These are phyloP conservation scores for Xylaria sp. DNA, from an alignment of 2,329 filamentous ascomycete species.

Conservation along the genomic window DNA sequence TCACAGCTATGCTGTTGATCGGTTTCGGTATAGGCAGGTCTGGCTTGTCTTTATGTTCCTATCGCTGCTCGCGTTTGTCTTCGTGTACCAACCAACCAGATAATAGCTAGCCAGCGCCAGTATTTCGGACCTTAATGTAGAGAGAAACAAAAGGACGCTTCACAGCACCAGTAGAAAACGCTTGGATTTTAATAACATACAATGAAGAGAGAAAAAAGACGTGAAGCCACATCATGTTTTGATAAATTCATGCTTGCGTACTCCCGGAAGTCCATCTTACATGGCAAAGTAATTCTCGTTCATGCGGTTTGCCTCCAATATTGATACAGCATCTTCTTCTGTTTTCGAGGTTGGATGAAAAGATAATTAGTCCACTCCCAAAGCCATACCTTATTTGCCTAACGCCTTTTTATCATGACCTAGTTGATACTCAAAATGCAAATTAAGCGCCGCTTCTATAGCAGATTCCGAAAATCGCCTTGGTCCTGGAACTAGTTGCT, in stretches of 20 bases:
- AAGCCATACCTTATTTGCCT: constrained; percentile 22
- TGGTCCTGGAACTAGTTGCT: background rate
- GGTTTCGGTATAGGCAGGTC: constrained; percentile 12
- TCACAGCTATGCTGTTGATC: constrained; percentile 24
- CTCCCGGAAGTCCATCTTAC: background rate
- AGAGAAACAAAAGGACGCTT: constrained; percentile 24
- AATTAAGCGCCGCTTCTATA: constrained; percentile 26
- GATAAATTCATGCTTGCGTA: constrained; percentile 6
- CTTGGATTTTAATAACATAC: constrained; percentile 5
- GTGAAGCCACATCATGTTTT: constrained; percentile 8
- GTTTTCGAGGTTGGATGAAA: constrained; percentile 1
- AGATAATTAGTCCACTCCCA: constrained; percentile 9
- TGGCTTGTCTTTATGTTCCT: background rate
- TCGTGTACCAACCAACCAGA: constrained; percentile 4
- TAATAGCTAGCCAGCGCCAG: constrained; percentile 7
- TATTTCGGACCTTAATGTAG: constrained; percentile 8
- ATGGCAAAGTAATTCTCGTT: constrained; percentile 2
- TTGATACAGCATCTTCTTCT: constrained; percentile 26
- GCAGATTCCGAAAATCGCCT: background rate
- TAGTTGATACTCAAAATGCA: constrained; percentile 23
- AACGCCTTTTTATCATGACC: constrained; percentile 33
- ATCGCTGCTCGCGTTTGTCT: background rate
- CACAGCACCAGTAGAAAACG: constrained; percentile 17
- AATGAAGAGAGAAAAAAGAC: constrained; percentile 2
- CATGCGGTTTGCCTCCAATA: constrained; percentile 7